phyloP scores from a whole-genome alignment of 2,329 filamentous ascomycete genomes.

The Pseudogymnoascus sp. region DNA sequence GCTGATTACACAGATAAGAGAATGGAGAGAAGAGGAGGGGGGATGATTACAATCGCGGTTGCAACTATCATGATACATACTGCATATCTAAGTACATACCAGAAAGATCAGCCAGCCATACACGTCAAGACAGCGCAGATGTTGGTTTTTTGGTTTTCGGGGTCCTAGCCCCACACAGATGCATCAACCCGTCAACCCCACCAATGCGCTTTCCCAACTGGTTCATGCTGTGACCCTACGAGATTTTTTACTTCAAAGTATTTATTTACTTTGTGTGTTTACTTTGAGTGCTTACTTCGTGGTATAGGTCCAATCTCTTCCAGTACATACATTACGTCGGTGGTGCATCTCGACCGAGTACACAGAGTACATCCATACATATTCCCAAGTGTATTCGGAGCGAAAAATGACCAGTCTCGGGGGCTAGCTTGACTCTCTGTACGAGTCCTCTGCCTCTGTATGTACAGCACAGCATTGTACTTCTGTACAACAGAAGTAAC shows the following conservation, averaged over 20 bases:
- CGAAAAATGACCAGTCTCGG: neutral
- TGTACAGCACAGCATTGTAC: neutral
- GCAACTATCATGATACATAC: neutral
- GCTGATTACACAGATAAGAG: conserved; percentile 6
- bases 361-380: neutral
- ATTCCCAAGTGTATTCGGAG: neutral
- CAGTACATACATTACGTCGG: neutral
- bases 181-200: conserved; percentile 1
- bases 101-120: neutral
- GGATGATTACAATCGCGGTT: neutral
- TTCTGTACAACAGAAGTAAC: neutral
- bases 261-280: neutral
- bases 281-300: neutral
- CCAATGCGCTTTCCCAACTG: conserved; percentile 1
- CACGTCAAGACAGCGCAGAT: neutral
- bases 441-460: neutral
- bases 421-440: neutral
- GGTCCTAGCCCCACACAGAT: neutral
- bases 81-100: neutral
- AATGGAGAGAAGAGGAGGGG: neutral
- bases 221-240: neutral
- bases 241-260: neutral
- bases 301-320: neutral
- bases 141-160: neutral
- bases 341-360: neutral